A percentile compares a stretch with the other conserved stretches of the same genome.
These are phyloP conservation scores for Boletus rubroflammeus DNA, from an alignment of 768 basidiomycete species.

Conservation along the genomic window DNA sequence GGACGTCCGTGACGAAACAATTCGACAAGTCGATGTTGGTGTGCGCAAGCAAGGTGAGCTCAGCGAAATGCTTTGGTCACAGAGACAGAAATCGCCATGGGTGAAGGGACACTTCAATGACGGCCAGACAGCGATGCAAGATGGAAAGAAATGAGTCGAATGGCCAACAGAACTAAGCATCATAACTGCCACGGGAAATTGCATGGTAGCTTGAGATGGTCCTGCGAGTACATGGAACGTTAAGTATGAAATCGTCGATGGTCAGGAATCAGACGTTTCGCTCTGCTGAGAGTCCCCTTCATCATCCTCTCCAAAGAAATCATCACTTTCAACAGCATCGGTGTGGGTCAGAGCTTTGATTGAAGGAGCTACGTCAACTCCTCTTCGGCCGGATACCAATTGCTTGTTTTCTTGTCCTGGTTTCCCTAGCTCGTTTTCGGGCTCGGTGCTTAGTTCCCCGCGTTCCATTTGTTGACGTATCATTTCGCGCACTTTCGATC, in stretches of 20 bases:
- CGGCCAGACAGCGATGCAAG: no score
- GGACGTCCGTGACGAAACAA: background rate
- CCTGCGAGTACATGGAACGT: constrained; percentile 70
- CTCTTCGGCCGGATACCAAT: background rate
- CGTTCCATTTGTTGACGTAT: constrained; percentile 57
- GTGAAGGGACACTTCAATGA: background rate
- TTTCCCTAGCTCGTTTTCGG: constrained; percentile 44
- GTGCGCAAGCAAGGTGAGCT: background rate
- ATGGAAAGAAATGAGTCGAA: background rate
- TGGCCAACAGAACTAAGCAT: background rate
- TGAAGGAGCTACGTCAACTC: constrained; percentile 1
- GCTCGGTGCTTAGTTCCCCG: constrained; percentile 56
- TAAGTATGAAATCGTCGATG: background rate
- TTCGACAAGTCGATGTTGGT: background rate
- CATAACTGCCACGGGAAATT: background rate
- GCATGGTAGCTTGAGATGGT: constrained; percentile 35
- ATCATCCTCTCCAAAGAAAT: constrained; percentile 30
- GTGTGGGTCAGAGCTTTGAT: constrained; percentile 1
- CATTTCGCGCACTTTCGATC: constrained; percentile 57
- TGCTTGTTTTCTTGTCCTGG: constrained; percentile 6
- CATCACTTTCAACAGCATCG: constrained; percentile 20
- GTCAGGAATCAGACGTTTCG: constrained; percentile 14
- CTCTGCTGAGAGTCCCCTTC: constrained; percentile 16
- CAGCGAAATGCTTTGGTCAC: background rate
- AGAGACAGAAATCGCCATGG: background rate